phyloP scores from a whole-genome alignment of 2,329 filamentous ascomycete genomes.

The Emergomyces pasteurianus region DNA sequence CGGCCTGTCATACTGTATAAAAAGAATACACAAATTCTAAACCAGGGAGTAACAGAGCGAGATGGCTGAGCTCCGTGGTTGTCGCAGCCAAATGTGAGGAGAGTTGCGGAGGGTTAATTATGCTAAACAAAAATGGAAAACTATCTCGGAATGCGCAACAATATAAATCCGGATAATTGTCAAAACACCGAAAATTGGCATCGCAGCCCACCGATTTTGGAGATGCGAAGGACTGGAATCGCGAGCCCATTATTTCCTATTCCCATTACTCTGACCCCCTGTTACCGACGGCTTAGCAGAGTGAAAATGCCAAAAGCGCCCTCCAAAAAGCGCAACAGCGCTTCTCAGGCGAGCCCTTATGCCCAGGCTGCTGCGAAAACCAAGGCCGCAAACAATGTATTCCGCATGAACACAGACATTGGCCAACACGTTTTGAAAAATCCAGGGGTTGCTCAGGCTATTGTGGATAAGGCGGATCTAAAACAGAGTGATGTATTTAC shows the following conservation, averaged over 20 bases:
- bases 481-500: slow-evolving; percentile 62
- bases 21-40: not conserved
- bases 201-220: not conserved
- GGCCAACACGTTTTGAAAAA: slow-evolving; percentile 92
- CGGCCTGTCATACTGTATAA: slow-evolving; percentile 44
- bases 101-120: not conserved
- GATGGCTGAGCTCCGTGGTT: not conserved
- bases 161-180: not conserved
- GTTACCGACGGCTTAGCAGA: not conserved
- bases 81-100: not conserved
- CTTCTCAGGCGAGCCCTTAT: slow-evolving; percentile 28
- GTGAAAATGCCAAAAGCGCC: slow-evolving; percentile 43
- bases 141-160: not conserved
- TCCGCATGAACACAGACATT: slow-evolving; percentile 91
- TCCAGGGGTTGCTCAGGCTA: slow-evolving; percentile 68
- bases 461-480: slow-evolving; percentile 74
- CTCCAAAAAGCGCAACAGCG: slow-evolving; percentile 42
- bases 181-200: not conserved
- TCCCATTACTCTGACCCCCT: not conserved
- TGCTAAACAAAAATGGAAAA: not conserved
- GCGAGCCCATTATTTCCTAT: not conserved
- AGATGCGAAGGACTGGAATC: not conserved
- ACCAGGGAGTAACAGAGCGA: not conserved
- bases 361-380: slow-evolving; percentile 36
- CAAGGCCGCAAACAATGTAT: slow-evolving; percentile 62